Conservation (phyloP, 1,284 basidiomycete genomes). For the Albatrellus sp. region DNA sequence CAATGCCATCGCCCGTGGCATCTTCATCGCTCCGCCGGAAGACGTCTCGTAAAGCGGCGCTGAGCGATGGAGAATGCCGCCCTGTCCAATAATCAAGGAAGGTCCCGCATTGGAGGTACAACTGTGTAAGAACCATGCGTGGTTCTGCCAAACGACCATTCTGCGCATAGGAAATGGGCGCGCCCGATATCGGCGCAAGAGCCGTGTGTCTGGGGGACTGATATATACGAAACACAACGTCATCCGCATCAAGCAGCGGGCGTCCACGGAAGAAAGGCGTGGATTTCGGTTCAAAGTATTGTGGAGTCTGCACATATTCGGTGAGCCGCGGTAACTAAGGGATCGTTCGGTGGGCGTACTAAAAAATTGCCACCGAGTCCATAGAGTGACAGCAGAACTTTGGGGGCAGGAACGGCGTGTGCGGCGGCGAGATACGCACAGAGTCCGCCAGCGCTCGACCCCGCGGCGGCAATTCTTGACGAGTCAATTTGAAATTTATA, state of each 20-base stretch:
- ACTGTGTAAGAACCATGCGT: constrained; percentile 42
- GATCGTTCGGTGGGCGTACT: constrained; percentile 23
- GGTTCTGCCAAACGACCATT: constrained; percentile 36
- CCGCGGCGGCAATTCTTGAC: constrained; percentile 36
- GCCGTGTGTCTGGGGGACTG: constrained; percentile 19
- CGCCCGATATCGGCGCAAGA: constrained; percentile 26
- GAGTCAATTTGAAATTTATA: constrained; percentile 23
- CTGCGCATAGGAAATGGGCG: constrained; percentile 33
- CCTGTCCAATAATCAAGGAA: constrained; percentile 54
- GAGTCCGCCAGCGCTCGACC: constrained; percentile 50
- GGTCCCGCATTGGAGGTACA: constrained; percentile 46
- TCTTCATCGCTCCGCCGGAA: constrained; percentile 9
- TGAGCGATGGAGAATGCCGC: constrained; percentile 38
- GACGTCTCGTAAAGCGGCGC: constrained; percentile 23
- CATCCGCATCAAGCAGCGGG: constrained; percentile 22
- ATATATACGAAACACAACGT: constrained; percentile 17
- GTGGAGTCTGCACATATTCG: constrained; percentile 17
- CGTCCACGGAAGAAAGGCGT: constrained; percentile 27
- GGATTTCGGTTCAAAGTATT: constrained; percentile 26
- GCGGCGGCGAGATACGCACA: constrained; percentile 50
- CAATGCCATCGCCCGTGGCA: neutral
- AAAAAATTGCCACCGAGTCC: constrained; percentile 50
- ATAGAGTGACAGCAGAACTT: constrained; percentile 43
- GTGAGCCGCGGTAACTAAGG: neutral
- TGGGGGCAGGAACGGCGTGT: constrained; percentile 37